A percentile compares a stretch with the other conserved stretches of the same genome.
Conservation (phyloP, 805 yeast genomes). For the Suhomyces xylopsoci region DNA sequence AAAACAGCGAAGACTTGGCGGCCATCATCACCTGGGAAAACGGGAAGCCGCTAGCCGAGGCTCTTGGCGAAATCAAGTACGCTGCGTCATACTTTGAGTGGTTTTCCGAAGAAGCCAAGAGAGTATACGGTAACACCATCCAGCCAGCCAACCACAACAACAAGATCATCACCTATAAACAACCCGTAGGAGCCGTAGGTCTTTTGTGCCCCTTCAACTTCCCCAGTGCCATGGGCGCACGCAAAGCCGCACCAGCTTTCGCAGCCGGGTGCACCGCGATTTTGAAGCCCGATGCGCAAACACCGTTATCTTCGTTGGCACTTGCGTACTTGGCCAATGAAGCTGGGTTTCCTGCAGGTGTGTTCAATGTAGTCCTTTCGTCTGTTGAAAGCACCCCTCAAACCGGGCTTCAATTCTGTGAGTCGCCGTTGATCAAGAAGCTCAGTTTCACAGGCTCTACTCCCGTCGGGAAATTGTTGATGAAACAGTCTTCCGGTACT, state of each 20-base stretch:
- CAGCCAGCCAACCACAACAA: conserved; percentile 51
- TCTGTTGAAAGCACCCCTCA: conserved; percentile 51
- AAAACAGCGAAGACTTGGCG: conserved; percentile 56
- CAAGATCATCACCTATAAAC: conserved; percentile 52
- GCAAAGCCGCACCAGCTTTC: conserved; percentile 62
- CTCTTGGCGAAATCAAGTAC: conserved; percentile 54
- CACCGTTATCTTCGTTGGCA: conserved; percentile 60
- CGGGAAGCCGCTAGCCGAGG: conserved; percentile 55
- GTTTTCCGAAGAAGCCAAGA: conserved; percentile 54
- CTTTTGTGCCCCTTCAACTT: conserved; percentile 66
- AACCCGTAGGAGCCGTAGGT: conserved; percentile 64
- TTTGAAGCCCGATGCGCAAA: conserved; percentile 59
- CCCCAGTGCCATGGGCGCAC: conserved; percentile 65
- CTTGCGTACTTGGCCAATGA: conserved; percentile 51
- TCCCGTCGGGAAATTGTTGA: conserved; percentile 55
- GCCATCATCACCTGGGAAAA: conserved; percentile 57
- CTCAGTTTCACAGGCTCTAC: conserved; percentile 67
- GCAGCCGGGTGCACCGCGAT: conserved; percentile 66
- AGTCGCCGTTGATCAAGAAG: conserved; percentile 49
- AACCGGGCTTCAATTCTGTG: conserved; percentile 50
- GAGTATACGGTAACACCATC: conserved; percentile 54
- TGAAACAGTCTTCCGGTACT: conserved; percentile 55
- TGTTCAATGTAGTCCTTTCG: conserved; percentile 47
- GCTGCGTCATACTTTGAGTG: conserved; percentile 51
- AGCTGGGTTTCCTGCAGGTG: conserved; percentile 63